Conservation (phyloP, 2,329 filamentous ascomycete species). For the Microcera coccophila region DNA sequence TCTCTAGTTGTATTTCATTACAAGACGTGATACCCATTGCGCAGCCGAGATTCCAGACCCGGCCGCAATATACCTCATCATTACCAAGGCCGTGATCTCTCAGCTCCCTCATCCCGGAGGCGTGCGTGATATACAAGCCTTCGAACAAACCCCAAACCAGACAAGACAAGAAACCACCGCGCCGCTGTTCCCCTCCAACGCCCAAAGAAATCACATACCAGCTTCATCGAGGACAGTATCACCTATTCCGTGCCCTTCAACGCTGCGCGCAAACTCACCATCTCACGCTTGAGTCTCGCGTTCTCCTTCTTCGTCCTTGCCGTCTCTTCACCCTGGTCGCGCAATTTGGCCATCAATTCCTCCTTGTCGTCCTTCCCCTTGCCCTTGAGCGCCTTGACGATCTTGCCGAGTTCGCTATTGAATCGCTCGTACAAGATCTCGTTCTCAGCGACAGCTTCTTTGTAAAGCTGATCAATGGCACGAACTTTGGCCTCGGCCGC, state of each 20-base stretch:
- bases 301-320: constrained; percentile 81
- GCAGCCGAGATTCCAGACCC: constrained; percentile 20
- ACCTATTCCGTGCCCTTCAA: constrained; percentile 43
- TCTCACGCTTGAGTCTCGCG: constrained; percentile 74
- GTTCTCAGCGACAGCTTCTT: constrained; percentile 84
- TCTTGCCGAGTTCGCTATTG: constrained; percentile 83
- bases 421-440: constrained; percentile 89
- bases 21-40: constrained; percentile 15
- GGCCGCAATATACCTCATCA: constrained; percentile 1
- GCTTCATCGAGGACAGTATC: constrained; percentile 21
- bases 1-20: constrained; percentile 20
- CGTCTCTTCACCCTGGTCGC: constrained; percentile 72
- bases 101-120: constrained; percentile 9
- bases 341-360: constrained; percentile 67
- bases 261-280: constrained; percentile 62
- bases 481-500: constrained; percentile 74
- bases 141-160: constrained; percentile 12
- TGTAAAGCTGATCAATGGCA: constrained; percentile 83
- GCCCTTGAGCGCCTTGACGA: constrained; percentile 69
- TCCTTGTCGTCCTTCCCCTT: constrained; percentile 74
- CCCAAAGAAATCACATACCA: constrained; percentile 15
- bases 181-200: constrained; percentile 14
- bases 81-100: neutral
- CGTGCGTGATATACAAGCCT: constrained; percentile 20
- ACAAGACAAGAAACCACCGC: constrained; percentile 10